Conservation (phyloP, 2,329 filamentous ascomycete genomes). For the Lachnellula subtilissima region DNA sequence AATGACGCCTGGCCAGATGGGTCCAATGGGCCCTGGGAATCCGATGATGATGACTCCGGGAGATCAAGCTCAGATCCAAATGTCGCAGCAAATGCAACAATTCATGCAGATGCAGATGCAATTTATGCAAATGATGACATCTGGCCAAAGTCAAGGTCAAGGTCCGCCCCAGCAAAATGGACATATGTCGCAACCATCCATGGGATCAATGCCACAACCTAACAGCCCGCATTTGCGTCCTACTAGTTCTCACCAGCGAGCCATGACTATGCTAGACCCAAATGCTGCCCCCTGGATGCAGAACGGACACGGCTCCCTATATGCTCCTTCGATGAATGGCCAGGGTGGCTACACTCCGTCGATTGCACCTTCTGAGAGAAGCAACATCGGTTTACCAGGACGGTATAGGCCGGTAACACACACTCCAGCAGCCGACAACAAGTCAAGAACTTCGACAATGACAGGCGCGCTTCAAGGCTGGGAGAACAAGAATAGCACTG, state of each 20-base stretch:
- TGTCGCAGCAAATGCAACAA: constrained; percentile 78
- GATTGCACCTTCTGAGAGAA: constrained; percentile 92
- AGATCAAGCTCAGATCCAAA: constrained; percentile 72
- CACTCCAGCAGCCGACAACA: constrained; percentile 37
- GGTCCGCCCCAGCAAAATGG: constrained; percentile 18
- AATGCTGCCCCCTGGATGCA: constrained; percentile 56
- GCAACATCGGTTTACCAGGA: constrained; percentile 84
- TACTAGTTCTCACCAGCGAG: constrained; percentile 40
- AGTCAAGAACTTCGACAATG: constrained; percentile 29
- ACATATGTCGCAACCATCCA: constrained; percentile 20
- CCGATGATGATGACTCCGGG: constrained; percentile 43
- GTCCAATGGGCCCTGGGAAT: constrained; percentile 30
- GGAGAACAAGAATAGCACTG: constrained; percentile 35
- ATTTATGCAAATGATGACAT: constrained; percentile 78
- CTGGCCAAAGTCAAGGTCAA: constrained; percentile 14
- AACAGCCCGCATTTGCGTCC: constrained; percentile 20
- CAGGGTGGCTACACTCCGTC: constrained; percentile 73
- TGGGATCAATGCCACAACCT: constrained; percentile 22
- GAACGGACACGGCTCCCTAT: constrained; percentile 36
- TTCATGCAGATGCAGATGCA: constrained; percentile 96
- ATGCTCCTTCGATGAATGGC: constrained; percentile 45
- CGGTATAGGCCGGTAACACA: constrained; percentile 88
- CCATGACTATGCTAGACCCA: constrained; percentile 81
- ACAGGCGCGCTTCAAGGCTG: constrained; percentile 27
- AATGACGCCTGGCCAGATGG: constrained; percentile 27